Conservation (phyloP, 208 protist genomes). For the Leishmania guyanensis region DNA sequence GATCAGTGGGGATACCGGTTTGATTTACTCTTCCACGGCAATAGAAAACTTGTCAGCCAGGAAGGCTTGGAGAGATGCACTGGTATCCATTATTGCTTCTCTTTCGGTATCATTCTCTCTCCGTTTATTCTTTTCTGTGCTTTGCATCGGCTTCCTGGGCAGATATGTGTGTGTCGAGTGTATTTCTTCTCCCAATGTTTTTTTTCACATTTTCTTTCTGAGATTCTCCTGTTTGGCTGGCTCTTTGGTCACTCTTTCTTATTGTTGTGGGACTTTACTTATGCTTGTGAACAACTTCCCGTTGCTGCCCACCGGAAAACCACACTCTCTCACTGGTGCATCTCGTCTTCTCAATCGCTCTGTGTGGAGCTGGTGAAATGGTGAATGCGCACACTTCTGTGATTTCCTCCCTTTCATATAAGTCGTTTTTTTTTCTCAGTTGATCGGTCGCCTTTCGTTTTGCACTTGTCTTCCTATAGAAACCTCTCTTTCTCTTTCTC, state of each 20-base stretch:
- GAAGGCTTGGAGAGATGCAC: neutral
- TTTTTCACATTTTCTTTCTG: conserved; percentile 12
- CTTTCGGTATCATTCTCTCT: neutral
- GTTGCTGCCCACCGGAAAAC: neutral
- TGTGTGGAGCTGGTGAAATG: too few relatives aligned
- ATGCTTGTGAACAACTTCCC: neutral
- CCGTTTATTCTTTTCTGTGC: neutral
- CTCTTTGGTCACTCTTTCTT: conserved; percentile 3
- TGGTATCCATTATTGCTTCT: neutral
- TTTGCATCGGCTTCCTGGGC: too few relatives aligned
- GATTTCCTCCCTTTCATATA: neutral
- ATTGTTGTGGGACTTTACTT: neutral
- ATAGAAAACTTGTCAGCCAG: neutral
- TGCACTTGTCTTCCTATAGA: conserved; percentile 11
- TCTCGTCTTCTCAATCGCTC: too few relatives aligned
- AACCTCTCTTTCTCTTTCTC: conserved; percentile 12
- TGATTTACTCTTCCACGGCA: neutral
- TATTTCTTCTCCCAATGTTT: conserved; percentile 4
- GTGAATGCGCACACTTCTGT: too few relatives aligned
- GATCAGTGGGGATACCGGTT: neutral
- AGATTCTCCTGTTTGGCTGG: conserved; percentile 2
- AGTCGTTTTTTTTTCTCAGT: conserved; percentile 20
- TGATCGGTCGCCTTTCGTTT: conserved; percentile 3
- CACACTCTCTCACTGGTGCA: too few relatives aligned
- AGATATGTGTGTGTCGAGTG: neutral